These are phyloP conservation scores for Umbelopsis ramanniana DNA, from an alignment of 192 early-diverging fungal genomes.

Conservation along the genomic window DNA sequence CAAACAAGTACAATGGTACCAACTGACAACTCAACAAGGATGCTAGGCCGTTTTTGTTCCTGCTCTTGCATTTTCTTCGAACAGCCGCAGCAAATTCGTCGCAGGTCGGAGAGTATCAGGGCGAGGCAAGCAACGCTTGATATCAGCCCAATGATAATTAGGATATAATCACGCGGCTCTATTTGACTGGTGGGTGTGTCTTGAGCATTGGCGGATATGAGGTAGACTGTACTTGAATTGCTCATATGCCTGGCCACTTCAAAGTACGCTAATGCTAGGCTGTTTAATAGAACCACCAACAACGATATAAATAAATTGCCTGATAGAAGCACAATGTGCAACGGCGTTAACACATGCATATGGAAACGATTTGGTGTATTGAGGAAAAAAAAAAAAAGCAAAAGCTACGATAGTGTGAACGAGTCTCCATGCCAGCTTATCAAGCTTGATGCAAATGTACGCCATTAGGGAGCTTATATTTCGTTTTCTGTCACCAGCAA, in stretches of 20 bases:
- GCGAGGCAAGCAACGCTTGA: neutral
- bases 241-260: constrained; percentile 6
- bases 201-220: neutral
- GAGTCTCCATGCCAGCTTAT: no score
- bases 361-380: neutral
- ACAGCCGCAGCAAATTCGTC: neutral
- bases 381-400: neutral
- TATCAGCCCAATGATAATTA: neutral
- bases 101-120: neutral
- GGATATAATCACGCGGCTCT: neutral
- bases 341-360: constrained; percentile 5
- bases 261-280: constrained; percentile 2
- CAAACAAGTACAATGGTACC: constrained; percentile 13
- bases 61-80: neutral
- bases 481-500: neutral
- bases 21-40: neutral
- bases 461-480: neutral
- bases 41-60: neutral
- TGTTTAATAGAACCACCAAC: neutral
- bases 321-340: constrained; percentile 3
- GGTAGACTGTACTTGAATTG: neutral
- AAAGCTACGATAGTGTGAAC: neutral
- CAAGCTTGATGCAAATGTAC: neutral
- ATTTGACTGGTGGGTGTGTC: neutral
- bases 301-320: neutral